phyloP scores from a whole-genome alignment of 805 yeast genomes.

The Wickerhamiella azymoides region DNA sequence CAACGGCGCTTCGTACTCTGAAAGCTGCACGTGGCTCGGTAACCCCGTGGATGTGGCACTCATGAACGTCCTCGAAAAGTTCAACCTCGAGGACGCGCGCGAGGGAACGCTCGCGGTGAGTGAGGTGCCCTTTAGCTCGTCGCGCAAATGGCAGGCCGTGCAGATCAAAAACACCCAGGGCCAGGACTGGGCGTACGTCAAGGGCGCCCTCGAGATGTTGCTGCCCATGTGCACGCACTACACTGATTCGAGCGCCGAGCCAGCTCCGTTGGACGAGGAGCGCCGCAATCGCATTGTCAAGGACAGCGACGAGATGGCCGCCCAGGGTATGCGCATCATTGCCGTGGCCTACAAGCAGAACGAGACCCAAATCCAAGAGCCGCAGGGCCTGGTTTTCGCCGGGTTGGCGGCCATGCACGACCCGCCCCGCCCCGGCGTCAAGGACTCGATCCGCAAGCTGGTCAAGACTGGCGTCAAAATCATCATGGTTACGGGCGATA shows the following conservation, averaged over 20 bases:
- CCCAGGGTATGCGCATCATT: conserved; percentile 73
- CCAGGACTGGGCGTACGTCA: conserved; percentile 47
- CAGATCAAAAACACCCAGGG: conserved; percentile 46
- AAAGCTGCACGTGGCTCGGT: conserved; percentile 30
- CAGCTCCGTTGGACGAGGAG: conserved; percentile 43
- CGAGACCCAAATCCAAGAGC: conserved; percentile 72
- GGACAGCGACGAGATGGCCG: conserved; percentile 51
- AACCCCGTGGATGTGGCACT: conserved; percentile 93
- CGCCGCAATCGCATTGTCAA: conserved; percentile 34
- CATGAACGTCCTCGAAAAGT: conserved; percentile 54
- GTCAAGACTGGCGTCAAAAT: conserved; percentile 91
- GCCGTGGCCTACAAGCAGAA: conserved; percentile 65
- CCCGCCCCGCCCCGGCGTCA: conserved; percentile 89
- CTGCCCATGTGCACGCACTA: conserved; percentile 47
- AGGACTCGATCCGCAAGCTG: conserved; percentile 55
- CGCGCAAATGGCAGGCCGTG: conserved; percentile 85
- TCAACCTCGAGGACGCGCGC: conserved; percentile 62
- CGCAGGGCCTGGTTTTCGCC: conserved; percentile 52
- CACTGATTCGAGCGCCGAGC: conserved; percentile 41
- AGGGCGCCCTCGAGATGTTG: conserved; percentile 82
- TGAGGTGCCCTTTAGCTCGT: conserved; percentile 77
- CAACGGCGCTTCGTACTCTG: conserved; percentile 23
- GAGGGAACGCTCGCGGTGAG: conserved; percentile 38
- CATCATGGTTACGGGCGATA: conserved; percentile 89
- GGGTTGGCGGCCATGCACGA: conserved; percentile 95